Evolutionary conservation across 176 grass and related monocot species (phyloP).

Genomic region (Eleusine indica): DNA sequence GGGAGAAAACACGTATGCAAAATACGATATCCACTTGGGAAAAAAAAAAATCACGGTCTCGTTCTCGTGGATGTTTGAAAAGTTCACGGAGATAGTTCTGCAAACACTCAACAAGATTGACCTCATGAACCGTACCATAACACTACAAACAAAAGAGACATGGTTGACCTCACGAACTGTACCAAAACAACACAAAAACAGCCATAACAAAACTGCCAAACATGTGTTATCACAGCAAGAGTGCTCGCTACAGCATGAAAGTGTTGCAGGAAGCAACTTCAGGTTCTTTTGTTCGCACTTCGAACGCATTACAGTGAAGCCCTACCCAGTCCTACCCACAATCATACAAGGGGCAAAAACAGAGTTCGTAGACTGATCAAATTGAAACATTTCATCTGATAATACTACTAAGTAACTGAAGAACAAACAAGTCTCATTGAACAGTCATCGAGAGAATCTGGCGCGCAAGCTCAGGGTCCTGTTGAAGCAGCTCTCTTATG

Average conservation of each 20-base stretch:
- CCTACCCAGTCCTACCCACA: not conserved
- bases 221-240: not conserved
- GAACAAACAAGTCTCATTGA: conserved; percentile 36
- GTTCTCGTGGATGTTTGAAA: not conserved
- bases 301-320: not conserved
- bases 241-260: not conserved
- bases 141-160: too few relatives aligned
- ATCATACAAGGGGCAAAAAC: not conserved
- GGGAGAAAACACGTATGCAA: not conserved
- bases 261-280: not conserved
- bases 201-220: not conserved
- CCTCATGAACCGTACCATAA: too few relatives aligned
- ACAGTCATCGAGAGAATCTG: conserved; percentile 93
- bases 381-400: conserved; percentile 15
- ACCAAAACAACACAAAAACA: not conserved
- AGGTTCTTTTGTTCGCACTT: not conserved
- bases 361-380: not conserved
- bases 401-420: not conserved
- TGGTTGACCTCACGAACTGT: not conserved
- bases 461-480: conserved; percentile 76
- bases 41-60: not conserved
- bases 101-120: not conserved
- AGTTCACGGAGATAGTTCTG: not conserved
- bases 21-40: not conserved
- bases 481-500: conserved; percentile 80